A percentile compares a stretch with the other conserved stretches of the same genome.
Evolutionary conservation across 441 rosid species (phyloP).

Genomic region (Lepidium campestre): DNA sequence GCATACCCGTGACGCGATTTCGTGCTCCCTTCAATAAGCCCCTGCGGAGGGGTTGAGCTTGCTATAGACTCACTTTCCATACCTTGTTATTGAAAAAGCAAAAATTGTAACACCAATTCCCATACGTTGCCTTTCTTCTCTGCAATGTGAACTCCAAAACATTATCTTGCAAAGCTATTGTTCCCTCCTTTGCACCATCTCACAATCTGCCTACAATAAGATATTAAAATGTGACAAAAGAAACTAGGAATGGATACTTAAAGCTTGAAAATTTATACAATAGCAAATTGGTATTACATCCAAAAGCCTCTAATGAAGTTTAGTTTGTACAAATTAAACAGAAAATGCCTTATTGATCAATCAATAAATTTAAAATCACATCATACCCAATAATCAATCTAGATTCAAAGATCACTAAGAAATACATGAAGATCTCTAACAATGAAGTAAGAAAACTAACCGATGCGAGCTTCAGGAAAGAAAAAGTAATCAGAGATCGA

Average conservation of each 20-base stretch:
- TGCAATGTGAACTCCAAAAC: slow-evolving; percentile 48
- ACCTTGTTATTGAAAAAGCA: slow-evolving; percentile 35
- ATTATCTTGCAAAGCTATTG: slow-evolving; percentile 34
- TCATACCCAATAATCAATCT: not conserved
- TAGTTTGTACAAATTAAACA: not conserved
- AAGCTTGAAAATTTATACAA: not conserved
- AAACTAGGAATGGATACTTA: not conserved
- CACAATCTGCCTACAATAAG: slow-evolving; percentile 22
- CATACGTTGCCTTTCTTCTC: slow-evolving; percentile 40
- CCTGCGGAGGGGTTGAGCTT: slow-evolving; percentile 49
- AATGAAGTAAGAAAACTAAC: slow-evolving; percentile 28
- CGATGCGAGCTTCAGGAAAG: slow-evolving; percentile 29
- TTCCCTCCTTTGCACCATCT: slow-evolving; percentile 23
- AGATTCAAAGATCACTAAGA: not conserved
- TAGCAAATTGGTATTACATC: not conserved
- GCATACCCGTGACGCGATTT: slow-evolving; percentile 73
- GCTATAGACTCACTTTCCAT: slow-evolving; percentile 69
- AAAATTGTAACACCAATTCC: slow-evolving; percentile 53
- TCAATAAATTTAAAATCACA: not conserved
- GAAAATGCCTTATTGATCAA: not conserved
- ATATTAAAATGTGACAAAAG: not conserved
- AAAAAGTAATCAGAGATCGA: slow-evolving; percentile 14
- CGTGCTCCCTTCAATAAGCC: slow-evolving; percentile 42
- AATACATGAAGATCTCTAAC: slow-evolving; percentile 12
- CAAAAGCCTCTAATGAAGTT: not conserved